These are phyloP conservation scores for Annulohypoxylon stygium DNA, from an alignment of 495 filamentous ascomycete genomes.

Conservation along the genomic window DNA sequence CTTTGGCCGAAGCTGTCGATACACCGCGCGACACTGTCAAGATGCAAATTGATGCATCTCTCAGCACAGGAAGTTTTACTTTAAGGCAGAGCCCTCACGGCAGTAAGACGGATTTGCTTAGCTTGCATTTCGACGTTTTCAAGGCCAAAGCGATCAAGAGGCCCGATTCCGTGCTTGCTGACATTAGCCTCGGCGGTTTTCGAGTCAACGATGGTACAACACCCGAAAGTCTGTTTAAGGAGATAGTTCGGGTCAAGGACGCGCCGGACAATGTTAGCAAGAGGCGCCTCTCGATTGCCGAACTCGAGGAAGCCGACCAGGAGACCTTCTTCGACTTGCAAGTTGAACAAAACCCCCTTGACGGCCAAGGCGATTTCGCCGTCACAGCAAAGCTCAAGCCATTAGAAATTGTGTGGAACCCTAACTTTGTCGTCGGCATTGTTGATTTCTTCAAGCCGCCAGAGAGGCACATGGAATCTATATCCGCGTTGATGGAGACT, in stretches of 20 bases:
- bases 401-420: constrained; percentile 97
- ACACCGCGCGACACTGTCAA: constrained; percentile 91
- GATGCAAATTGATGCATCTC: constrained; percentile 87
- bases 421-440: constrained; percentile 88
- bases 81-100: constrained; percentile 89
- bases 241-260: constrained; percentile 96
- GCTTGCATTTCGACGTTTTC: constrained; percentile 93
- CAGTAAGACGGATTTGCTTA: constrained; percentile 80
- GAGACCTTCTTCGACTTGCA: constrained; percentile 92
- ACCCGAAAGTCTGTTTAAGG: constrained; percentile 85
- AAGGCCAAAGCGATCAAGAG: constrained; percentile 87
- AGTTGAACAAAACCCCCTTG: constrained; percentile 94
- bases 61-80: constrained; percentile 94
- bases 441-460: constrained; percentile 96
- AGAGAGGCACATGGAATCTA: constrained; percentile 97
- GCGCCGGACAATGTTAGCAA: constrained; percentile 68
- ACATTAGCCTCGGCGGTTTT: constrained; percentile 90
- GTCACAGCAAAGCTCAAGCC: constrained; percentile 92
- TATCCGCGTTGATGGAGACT: constrained; percentile 91
- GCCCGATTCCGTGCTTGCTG: constrained; percentile 87
- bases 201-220: constrained; percentile 97
- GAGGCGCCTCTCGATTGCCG: constrained; percentile 68
- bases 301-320: constrained; percentile 68
- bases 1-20: constrained; percentile 86
- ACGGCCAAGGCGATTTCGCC: constrained; percentile 89